Base-by-base conservation (phyloP, 164 flowering plant genomes). In the Aristolochia fimbriata region DNA sequence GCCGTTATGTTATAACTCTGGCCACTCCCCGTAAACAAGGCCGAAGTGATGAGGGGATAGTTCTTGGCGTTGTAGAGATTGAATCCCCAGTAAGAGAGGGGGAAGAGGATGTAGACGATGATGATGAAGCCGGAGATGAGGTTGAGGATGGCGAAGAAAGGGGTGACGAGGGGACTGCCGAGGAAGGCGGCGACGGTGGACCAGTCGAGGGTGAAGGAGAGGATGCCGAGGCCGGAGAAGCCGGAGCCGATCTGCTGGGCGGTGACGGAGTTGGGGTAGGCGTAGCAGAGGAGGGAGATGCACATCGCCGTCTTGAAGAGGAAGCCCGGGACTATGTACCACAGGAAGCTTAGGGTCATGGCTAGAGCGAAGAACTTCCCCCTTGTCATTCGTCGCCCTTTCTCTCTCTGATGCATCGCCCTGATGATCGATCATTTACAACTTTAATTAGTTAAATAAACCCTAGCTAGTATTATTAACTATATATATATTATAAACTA, bases 241-340 rank as follows among this genome's bases (percentile, higher is more conserved):
- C 83, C 83, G 4, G 83, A 79, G 10, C 83, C 83, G 0, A 79
- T 37, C 64, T 79, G 83, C 47, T 79, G 80, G 13, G 77, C 83
- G 0, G 77, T 79, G 58, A 79, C 77, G 0, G 83, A 76, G 51
- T 74, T 77, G 55, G 78, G 61, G 64, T 74, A 77, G 51, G 47
- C 70, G 78, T 76, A 76, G 64, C 83, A 79, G 10, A 79, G 56
- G 78, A 76, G 71, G 54, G 83, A 79, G 25, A 79, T 57, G 65
- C 61, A 74, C 6, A 77, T 63, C 13, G 77, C 61, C 9, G 83
- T 74, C 13, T 73, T 16, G 62, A 79, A 79, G 51, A 79, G 69
- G 71, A 72, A 77, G 14, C 78, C 83, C 3, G 83, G 83, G 20
- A 77, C 22, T 2, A 63, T 23, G 41, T 79, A 70, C 78, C 77